Conservation (phyloP, 169 alveolate genomes). For the Plasmodium reichenowi region DNA sequence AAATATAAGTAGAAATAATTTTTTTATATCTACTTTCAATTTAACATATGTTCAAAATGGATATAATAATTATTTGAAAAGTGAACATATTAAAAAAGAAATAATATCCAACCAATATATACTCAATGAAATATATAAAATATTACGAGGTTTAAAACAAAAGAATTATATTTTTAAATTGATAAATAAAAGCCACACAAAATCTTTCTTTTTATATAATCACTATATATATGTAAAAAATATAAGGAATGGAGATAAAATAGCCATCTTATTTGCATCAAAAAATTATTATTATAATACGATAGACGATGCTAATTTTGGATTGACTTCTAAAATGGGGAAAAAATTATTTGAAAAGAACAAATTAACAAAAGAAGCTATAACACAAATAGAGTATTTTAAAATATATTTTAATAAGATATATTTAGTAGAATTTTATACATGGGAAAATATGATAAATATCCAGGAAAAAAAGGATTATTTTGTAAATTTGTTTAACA, state of each 20-base stretch:
- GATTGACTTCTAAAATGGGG: neutral
- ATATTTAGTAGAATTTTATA: slow-evolving; percentile 30
- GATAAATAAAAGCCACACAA: slow-evolving; percentile 5
- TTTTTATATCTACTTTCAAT: slow-evolving; percentile 38
- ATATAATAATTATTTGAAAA: slow-evolving; percentile 17
- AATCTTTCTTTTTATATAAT: slow-evolving; percentile 37
- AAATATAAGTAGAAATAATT: slow-evolving; percentile 3
- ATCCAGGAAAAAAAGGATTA: slow-evolving; percentile 11
- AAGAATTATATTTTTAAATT: slow-evolving; percentile 31
- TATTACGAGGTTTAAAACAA: slow-evolving; percentile 23
- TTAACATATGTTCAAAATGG: slow-evolving; percentile 14
- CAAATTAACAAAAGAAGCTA: slow-evolving; percentile 28
- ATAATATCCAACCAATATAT: slow-evolving; percentile 22
- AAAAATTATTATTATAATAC: slow-evolving; percentile 51
- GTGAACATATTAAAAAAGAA: slow-evolving; percentile 47
- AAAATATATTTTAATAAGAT: slow-evolving; percentile 43
- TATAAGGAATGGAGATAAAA: neutral
- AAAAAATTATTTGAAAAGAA: slow-evolving; percentile 7
- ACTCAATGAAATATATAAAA: slow-evolving; percentile 46
- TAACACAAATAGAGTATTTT: slow-evolving; percentile 43
- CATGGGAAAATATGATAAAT: slow-evolving; percentile 23
- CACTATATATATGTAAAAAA: slow-evolving; percentile 53
- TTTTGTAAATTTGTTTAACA: slow-evolving; percentile 19
- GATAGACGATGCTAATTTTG: slow-evolving; percentile 12
- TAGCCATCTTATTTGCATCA: slow-evolving; percentile 57